A percentile compares a stretch with the other conserved stretches of the same genome.
These are phyloP conservation scores for Cordyceps cicadae DNA, from an alignment of 2,329 filamentous ascomycete species.

Conservation along the genomic window DNA sequence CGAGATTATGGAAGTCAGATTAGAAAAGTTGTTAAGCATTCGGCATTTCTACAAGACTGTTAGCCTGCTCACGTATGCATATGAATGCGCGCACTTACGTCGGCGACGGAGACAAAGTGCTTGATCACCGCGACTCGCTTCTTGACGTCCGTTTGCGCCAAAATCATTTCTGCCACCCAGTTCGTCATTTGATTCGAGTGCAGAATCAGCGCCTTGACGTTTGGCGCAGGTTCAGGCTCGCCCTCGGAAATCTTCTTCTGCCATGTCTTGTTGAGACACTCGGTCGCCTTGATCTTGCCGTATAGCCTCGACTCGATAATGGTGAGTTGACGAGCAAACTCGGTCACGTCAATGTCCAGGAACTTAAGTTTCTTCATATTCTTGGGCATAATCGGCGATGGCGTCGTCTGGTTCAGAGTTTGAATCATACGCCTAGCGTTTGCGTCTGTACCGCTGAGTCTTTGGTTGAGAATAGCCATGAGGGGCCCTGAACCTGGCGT, in stretches of 20 bases:
- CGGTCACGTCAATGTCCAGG: conserved; percentile 87
- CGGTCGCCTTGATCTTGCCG: conserved; percentile 89
- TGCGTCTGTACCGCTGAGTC: conserved; percentile 79
- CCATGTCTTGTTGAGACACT: conserved; percentile 98
- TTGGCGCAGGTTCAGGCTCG: conserved; percentile 77
- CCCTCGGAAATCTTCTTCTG: conserved; percentile 84
- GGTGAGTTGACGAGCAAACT: conserved; percentile 95
- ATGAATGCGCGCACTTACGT: conserved; percentile 52
- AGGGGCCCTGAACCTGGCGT: conserved; percentile 81
- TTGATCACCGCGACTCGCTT: conserved; percentile 96
- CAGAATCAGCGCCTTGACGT: conserved; percentile 91
- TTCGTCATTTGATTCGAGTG: conserved; percentile 99
- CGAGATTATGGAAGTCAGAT: conserved; percentile 93
- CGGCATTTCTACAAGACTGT: conserved; percentile 70
- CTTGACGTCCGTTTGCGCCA: conserved; percentile 89
- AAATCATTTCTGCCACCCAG: conserved; percentile 98
- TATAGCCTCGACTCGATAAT: conserved; percentile 95
- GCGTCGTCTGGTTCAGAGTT: conserved; percentile 73
- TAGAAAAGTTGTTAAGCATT: conserved; percentile 89
- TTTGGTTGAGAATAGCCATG: conserved; percentile 80
- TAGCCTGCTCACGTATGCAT: conserved; percentile 9
- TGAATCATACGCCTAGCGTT: conserved; percentile 79
- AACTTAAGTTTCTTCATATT: conserved; percentile 99
- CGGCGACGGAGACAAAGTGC: conserved; percentile 92
- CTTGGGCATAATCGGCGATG: conserved; percentile 86